Evolutionary conservation across 202 grass and related monocot genomes (phyloP).

Genomic region (Carex sylvatica): DNA sequence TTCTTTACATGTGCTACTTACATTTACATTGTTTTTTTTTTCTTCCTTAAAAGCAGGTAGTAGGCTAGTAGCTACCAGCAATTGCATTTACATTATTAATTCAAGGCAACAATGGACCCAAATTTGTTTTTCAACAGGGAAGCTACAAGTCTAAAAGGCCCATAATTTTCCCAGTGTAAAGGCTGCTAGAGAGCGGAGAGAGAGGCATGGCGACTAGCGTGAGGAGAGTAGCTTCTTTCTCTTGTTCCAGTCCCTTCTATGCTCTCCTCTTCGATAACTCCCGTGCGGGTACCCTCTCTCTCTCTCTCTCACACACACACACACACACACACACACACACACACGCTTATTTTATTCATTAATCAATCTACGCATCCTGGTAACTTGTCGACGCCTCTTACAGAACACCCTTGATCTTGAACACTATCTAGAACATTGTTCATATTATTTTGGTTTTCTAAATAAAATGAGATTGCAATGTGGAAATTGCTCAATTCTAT

Average conservation of each 20-base stretch:
- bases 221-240: background rate
- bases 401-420: background rate
- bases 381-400: background rate
- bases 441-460: background rate
- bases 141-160: background rate
- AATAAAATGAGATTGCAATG: background rate
- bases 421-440: background rate
- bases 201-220: slow-evolving; percentile 1
- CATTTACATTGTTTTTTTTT: background rate
- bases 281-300: background rate
- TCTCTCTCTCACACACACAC: background rate
- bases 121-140: background rate
- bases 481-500: background rate
- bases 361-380: background rate
- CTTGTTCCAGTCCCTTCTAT: background rate
- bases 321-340: no score
- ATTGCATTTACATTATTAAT: background rate
- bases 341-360: background rate
- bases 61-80: no score
- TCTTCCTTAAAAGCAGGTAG: no score
- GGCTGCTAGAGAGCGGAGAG: background rate
- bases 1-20: background rate
- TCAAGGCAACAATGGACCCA: background rate
- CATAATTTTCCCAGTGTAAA: background rate
- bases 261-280: background rate